A percentile compares a stretch with the other conserved stretches of the same genome.
These are phyloP conservation scores for Raddia guianensis DNA, from an alignment of 176 grass and related monocot species.

Conservation along the genomic window DNA sequence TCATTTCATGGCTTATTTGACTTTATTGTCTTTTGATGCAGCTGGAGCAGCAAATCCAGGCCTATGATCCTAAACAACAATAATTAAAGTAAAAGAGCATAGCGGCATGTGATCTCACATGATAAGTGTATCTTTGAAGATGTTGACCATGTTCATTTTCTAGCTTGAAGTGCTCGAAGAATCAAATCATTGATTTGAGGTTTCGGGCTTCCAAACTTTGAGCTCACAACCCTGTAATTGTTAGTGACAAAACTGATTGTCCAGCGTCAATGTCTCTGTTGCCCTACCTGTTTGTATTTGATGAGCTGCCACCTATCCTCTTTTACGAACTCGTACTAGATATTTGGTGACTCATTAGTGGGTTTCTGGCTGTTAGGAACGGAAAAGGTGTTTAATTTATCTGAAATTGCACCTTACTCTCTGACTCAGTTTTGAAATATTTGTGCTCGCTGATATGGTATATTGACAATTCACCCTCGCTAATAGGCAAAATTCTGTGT, in stretches of 20 bases:
- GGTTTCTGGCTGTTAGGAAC: neutral
- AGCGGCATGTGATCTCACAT: conserved; percentile 46
- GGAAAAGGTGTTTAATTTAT: neutral
- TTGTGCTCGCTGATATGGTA: conserved; percentile 10
- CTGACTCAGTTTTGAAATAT: neutral
- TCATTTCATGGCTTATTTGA: conserved; percentile 2
- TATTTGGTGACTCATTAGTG: conserved; percentile 4
- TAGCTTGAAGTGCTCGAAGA: neutral
- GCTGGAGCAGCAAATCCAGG: conserved; percentile 80
- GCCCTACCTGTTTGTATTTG: neutral
- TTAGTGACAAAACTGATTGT: conserved; percentile 27
- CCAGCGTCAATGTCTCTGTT: conserved; percentile 20
- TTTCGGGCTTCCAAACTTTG: conserved; percentile 25
- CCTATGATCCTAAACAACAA: conserved; percentile 52
- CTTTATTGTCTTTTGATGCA: conserved; percentile 46
- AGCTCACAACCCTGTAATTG: conserved; percentile 31
- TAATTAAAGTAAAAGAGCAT: conserved; percentile 28
- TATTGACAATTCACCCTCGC: neutral
- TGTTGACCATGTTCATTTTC: conserved; percentile 42
- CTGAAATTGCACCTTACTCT: neutral
- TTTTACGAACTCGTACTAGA: neutral
- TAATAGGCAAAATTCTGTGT: neutral
- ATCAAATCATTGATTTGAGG: conserved; percentile 27
- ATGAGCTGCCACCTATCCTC: neutral
- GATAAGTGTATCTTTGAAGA: conserved; percentile 39